Base-by-base conservation (phyloP, 345 rosid species). In the Citrus australasica region DNA sequence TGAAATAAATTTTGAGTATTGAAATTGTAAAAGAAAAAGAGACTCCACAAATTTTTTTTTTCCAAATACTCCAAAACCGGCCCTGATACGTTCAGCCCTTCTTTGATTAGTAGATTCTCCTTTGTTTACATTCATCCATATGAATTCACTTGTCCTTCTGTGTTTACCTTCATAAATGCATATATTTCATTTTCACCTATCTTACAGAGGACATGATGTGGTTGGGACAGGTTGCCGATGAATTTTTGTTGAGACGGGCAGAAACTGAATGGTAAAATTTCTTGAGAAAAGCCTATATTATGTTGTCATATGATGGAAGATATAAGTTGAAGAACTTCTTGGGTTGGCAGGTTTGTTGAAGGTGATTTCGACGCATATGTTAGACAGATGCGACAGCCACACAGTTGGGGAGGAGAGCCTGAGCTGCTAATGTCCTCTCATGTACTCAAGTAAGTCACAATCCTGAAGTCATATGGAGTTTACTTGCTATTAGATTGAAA, bases 401-500 rank as follows among this genome's bases (percentile, higher is more conserved):
- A 91, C 70, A 82, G 79, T 56, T 89, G 95, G 95, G 95, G 93
- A 81, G 95, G 95, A 76, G 95, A 89, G 64, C 93, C 93, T 33
- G 95, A 91, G 84, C 85, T 91, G 60, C 93, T 91, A 7, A 91
- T 89, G 95, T 89, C 89, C 71, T 87, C 95, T 30, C 95, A 89
- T 74, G 90, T 89, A 60, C 86, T 88, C 21, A 60, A 76, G 95
- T 91, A 67, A 77, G 87, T 77, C 51, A 46, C 35, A 5, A 9
- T 53, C 61, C 32, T 48, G 4, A 42, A 19, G 70, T 22, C 42
- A 27, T 17, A 9, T 21, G 27, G 38, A 74, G 56, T 11, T 46
- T 46, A 3, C 17, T 62, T 62, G 7, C 7, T 25, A 13, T 5
- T 10, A 30, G 17, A 53, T 71, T 32, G 2, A 71, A 40, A 14